Conservation (phyloP, 257 asterid genomes). For the Fraxinus cuspidata region DNA sequence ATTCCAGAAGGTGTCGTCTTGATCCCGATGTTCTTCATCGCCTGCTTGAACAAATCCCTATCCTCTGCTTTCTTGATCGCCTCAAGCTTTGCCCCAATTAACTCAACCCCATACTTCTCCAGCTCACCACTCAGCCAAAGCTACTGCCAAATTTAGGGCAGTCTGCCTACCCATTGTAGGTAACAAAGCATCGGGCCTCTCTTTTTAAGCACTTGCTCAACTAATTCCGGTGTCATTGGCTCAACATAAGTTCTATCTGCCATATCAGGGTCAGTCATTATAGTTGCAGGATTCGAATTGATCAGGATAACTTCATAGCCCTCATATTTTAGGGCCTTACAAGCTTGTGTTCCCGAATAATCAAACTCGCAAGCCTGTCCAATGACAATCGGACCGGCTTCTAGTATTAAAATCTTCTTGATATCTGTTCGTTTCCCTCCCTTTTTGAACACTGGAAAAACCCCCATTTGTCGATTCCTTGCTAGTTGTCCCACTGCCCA, state of each 20-base stretch:
- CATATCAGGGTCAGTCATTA: conserved; percentile 91
- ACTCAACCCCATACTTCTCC: conserved; percentile 92
- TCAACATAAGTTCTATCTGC: conserved; percentile 95
- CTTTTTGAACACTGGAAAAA: conserved; percentile 25
- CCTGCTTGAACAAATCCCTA: conserved; percentile 89
- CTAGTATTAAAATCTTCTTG: conserved; percentile 85
- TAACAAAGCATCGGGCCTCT: conserved; percentile 88
- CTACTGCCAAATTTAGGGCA: conserved; percentile 94
- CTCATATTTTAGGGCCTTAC: conserved; percentile 95
- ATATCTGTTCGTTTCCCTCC: conserved; percentile 79
- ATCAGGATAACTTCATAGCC: conserved; percentile 90
- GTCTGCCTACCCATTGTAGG: conserved; percentile 99
- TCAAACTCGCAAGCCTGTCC: conserved; percentile 98
- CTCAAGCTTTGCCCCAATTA: conserved; percentile 92
- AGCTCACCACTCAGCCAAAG: conserved; percentile 90
- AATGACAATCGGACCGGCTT: conserved; percentile 95
- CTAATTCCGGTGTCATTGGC: conserved; percentile 95
- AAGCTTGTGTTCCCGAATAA: conserved; percentile 98
- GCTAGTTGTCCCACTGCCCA: conserved; percentile 21
- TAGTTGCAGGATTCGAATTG: conserved; percentile 95
- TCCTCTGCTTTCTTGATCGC: conserved; percentile 98
- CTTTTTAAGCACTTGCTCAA: conserved; percentile 94
- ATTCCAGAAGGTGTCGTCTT: conserved; percentile 96
- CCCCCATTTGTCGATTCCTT: conserved; percentile 31
- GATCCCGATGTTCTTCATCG: conserved; percentile 87